These are phyloP conservation scores for Beauveria asiatica DNA, from an alignment of 2,329 filamentous ascomycete genomes.

Conservation along the genomic window DNA sequence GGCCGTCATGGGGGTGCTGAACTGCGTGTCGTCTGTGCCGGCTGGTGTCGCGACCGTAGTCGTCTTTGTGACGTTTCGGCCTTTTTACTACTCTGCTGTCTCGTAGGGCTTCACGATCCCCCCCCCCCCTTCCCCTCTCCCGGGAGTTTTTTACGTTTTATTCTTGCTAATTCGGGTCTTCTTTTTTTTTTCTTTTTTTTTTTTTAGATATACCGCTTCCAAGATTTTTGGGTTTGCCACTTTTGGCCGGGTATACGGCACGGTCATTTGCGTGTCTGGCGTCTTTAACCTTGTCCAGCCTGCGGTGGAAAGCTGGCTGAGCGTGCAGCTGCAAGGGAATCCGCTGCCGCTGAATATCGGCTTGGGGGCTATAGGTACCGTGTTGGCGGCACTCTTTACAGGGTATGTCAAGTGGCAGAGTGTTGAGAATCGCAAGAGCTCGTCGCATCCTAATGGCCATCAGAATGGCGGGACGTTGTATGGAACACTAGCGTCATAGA, in stretches of 20 bases:
- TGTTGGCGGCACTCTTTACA: conserved; percentile 15
- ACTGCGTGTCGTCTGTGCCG: conserved; percentile 53
- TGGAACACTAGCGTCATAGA: background rate
- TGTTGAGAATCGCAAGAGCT: background rate
- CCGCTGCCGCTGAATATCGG: conserved; percentile 57
- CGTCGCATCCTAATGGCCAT: background rate
- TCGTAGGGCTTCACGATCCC: conserved; percentile 34
- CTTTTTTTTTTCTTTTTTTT: fast-evolving
- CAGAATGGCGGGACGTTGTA: background rate
- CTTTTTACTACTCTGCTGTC: conserved; percentile 69
- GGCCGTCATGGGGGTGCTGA: conserved; percentile 43
- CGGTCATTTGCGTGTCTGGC: conserved; percentile 65
- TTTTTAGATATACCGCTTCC: conserved; percentile 7
- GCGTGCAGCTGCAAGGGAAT: conserved; percentile 50
- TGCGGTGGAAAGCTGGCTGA: conserved; percentile 59
- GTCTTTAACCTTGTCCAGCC: conserved; percentile 64
- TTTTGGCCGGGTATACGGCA: conserved; percentile 71
- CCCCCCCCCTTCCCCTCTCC: no score
- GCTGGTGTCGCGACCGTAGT: conserved; percentile 59
- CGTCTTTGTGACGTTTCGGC: conserved; percentile 63
- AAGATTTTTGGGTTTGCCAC: conserved; percentile 77
- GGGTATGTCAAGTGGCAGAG: background rate
- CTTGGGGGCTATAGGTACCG: conserved; percentile 43
- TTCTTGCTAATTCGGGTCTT: background rate
- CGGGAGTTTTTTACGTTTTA: no score